phyloP scores from a whole-genome alignment of 257 asterid species.

The Osmanthus fragrans region DNA sequence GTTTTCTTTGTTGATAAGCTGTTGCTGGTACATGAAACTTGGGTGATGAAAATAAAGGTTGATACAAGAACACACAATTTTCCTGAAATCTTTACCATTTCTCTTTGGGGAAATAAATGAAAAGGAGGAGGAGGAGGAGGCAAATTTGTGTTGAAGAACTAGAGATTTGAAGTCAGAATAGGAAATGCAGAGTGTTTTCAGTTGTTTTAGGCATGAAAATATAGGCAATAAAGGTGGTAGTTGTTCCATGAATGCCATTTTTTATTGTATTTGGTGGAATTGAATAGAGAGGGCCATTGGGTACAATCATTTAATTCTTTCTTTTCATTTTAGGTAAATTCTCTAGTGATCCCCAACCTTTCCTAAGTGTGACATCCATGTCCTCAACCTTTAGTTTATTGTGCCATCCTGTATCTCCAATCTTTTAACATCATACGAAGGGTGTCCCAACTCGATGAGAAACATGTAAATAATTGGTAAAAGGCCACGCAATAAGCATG shows the following conservation, averaged over 20 bases:
- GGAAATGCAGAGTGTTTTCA: neutral
- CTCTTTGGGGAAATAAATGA: neutral
- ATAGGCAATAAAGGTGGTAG: constrained; percentile 62
- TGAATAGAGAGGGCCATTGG: neutral
- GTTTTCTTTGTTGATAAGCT: constrained; percentile 40
- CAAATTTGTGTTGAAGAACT: neutral
- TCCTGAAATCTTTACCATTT: constrained; percentile 42
- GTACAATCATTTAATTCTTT: neutral
- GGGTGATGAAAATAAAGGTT: constrained; percentile 13
- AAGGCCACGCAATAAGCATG: too few relatives aligned
- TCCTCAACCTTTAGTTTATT: too few relatives aligned
- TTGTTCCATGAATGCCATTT: constrained; percentile 55
- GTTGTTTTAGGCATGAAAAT: constrained; percentile 5
- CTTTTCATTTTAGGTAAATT: neutral
- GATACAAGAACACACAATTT: constrained; percentile 39
- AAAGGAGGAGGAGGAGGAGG: neutral
- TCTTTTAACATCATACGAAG: too few relatives aligned
- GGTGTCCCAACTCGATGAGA: too few relatives aligned
- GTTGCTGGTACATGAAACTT: constrained; percentile 8
- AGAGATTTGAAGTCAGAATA: constrained; percentile 10
- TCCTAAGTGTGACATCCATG: too few relatives aligned
- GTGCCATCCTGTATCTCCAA: too few relatives aligned
- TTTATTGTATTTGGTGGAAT: neutral
- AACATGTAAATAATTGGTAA: too few relatives aligned
- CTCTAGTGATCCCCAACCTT: too few relatives aligned